Percentiles rank a stretch among this genome's conserved stretches.
Evolutionary conservation across 108 stramenopile genomes (phyloP).

Genomic region (Stephanodiscus triporus): DNA sequence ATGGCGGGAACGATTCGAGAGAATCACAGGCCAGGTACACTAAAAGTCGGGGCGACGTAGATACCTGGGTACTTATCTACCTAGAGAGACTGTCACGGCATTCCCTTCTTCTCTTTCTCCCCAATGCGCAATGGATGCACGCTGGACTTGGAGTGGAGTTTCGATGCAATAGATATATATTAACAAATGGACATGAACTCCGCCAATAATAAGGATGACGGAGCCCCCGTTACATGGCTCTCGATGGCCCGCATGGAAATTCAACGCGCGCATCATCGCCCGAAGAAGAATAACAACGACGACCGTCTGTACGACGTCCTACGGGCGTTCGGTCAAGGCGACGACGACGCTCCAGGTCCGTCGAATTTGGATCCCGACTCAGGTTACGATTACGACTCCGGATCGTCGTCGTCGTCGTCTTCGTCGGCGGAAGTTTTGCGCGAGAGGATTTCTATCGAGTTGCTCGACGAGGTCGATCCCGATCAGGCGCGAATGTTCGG

Average conservation of each 20-base stretch:
- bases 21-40: too few relatives aligned
- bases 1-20: too few relatives aligned
- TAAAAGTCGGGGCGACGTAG: too few relatives aligned
- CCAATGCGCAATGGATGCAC: too few relatives aligned
- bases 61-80: too few relatives aligned
- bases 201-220: neutral
- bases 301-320: conserved; percentile 7
- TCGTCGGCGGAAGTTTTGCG: conserved; percentile 4
- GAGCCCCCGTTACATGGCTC: neutral
- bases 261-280: neutral
- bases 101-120: too few relatives aligned
- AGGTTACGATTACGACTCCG: conserved; percentile 18
- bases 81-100: too few relatives aligned
- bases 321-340: conserved; percentile 25
- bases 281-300: conserved; percentile 1
- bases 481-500: conserved; percentile 45
- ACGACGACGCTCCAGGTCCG: conserved; percentile 37
- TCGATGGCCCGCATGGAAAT: conserved; percentile 11
- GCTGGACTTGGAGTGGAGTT: too few relatives aligned
- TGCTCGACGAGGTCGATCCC: conserved; percentile 37
- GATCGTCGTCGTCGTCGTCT: neutral
- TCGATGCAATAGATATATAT: too few relatives aligned
- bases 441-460: conserved; percentile 13
- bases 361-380: conserved; percentile 34
- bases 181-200: too few relatives aligned